phyloP scores from a whole-genome alignment of 345 rosid genomes.

The Dipteronia sinensis region DNA sequence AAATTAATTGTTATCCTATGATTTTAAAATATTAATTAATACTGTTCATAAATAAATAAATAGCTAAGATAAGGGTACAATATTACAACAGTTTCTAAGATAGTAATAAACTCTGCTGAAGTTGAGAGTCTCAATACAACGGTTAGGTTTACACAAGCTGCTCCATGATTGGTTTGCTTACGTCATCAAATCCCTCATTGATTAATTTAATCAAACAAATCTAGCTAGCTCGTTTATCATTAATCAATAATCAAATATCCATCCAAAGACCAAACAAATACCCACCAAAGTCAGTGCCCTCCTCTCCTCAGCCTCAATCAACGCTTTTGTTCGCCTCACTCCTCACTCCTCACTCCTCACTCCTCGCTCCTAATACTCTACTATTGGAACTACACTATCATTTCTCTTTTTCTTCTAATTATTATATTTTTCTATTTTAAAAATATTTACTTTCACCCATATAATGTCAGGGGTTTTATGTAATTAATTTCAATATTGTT shows the following conservation, averaged over 20 bases:
- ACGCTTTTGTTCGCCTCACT: too few relatives aligned
- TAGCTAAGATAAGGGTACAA: too few relatives aligned
- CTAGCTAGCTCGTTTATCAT: not conserved
- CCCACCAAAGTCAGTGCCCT: conserved; percentile 34
- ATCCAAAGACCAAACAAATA: not conserved
- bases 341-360: too few relatives aligned
- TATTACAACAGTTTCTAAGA: not conserved
- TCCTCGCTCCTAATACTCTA: too few relatives aligned
- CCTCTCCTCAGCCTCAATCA: not conserved
- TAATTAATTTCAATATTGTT: too few relatives aligned
- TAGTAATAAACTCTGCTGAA: not conserved
- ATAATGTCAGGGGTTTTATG: too few relatives aligned
- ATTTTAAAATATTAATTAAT: too few relatives aligned
- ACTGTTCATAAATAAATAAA: too few relatives aligned
- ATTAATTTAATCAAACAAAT: not conserved
- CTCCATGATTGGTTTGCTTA: conserved; percentile 27
- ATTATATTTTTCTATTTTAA: too few relatives aligned
- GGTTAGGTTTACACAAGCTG: conserved; percentile 25
- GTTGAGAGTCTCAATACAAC: conserved; percentile 33
- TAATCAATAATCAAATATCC: not conserved
- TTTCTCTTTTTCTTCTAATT: not conserved
- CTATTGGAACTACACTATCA: not conserved
- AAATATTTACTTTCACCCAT: too few relatives aligned
- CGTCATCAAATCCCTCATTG: conserved; percentile 13
- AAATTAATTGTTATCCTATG: too few relatives aligned